Evolutionary conservation across 176 grass and related monocot species (phyloP).

Genomic region (Cenchrus fungigraminus): DNA sequence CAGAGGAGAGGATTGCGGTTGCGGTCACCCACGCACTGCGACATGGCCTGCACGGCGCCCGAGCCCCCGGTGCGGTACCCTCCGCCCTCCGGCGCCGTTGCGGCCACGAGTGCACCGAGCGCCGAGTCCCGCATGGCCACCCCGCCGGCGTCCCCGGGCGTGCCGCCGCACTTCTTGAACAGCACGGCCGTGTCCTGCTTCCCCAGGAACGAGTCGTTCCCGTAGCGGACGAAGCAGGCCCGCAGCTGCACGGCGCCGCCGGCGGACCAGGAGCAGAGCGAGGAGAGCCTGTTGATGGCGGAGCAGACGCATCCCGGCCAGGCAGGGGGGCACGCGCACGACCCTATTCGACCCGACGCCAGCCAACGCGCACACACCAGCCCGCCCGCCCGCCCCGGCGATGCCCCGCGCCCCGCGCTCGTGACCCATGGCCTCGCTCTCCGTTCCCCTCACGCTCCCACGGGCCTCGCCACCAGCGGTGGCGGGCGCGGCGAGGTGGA

Average conservation of each 20-base stretch:
- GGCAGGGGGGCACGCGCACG: too few species aligned
- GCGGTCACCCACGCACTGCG: conserved; percentile 81
- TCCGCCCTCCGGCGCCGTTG: conserved; percentile 55
- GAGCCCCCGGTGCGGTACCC: conserved; percentile 66
- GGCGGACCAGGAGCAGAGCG: conserved; percentile 58
- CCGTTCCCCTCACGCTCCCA: too few species aligned
- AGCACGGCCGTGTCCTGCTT: conserved; percentile 74
- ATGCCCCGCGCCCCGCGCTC: too few species aligned
- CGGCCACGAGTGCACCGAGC: conserved; percentile 56
- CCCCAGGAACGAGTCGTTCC: conserved; percentile 84
- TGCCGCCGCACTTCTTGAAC: conserved; percentile 80
- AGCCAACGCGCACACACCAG: too few species aligned
- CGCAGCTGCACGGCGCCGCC: conserved; percentile 81
- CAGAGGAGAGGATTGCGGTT: too few species aligned
- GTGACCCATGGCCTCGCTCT: too few species aligned
- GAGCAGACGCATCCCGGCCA: conserved; percentile 55
- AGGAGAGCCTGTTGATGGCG: conserved; percentile 68
- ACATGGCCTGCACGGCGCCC: conserved; percentile 80
- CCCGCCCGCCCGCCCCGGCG: too few species aligned
- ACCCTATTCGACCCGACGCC: too few species aligned
- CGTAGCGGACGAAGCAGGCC: conserved; percentile 83
- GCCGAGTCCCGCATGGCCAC: conserved; percentile 76
- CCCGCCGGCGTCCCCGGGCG: conserved; percentile 46
- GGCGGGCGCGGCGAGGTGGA: too few species aligned
- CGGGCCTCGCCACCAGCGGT: too few species aligned